Percentiles rank a stretch among this genome's conserved stretches.
Conservation (phyloP, 1,284 basidiomycete species). For the Ustilago crameri region DNA sequence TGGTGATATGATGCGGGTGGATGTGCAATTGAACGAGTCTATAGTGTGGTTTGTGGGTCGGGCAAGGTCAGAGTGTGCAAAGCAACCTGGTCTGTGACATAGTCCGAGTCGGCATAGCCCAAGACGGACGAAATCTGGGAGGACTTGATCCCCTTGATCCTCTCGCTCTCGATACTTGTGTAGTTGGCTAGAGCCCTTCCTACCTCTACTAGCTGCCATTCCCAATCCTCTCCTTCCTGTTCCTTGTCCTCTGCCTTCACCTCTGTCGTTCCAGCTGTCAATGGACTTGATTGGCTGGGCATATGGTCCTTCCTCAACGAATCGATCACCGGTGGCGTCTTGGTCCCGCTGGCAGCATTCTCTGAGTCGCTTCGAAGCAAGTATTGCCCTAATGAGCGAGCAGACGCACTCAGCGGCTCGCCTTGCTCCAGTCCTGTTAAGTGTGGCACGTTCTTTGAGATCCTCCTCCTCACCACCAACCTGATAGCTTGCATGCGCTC, state of each 20-base stretch:
- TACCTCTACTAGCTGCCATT: conserved; percentile 85
- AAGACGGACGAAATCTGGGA: conserved; percentile 82
- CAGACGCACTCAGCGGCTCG: conserved; percentile 17
- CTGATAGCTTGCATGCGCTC: conserved; percentile 93
- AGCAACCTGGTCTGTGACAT: conserved; percentile 80
- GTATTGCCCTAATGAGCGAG: conserved; percentile 36
- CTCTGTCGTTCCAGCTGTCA: not conserved
- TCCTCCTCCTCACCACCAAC: conserved; percentile 75
- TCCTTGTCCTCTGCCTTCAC: conserved; percentile 10
- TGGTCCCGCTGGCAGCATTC: conserved; percentile 8
- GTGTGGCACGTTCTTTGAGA: conserved; percentile 28
- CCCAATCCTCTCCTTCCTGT: conserved; percentile 51
- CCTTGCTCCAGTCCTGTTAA: conserved; percentile 25
- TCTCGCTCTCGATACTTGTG: conserved; percentile 88
- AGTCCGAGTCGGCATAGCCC: conserved; percentile 94
- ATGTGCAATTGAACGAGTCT: too few relatives aligned
- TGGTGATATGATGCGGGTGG: not conserved
- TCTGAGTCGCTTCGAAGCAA: conserved; percentile 26
- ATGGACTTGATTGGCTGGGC: not conserved
- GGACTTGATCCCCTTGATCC: conserved; percentile 78
- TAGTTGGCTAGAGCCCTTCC: conserved; percentile 95
- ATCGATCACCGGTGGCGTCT: conserved; percentile 43
- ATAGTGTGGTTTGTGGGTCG: not conserved
- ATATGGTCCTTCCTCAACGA: conserved; percentile 27
- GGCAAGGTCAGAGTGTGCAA: conserved; percentile 42